These are phyloP conservation scores for Flaveria linearis DNA, from an alignment of 129 eudicot genomes.

Conservation along the genomic window DNA sequence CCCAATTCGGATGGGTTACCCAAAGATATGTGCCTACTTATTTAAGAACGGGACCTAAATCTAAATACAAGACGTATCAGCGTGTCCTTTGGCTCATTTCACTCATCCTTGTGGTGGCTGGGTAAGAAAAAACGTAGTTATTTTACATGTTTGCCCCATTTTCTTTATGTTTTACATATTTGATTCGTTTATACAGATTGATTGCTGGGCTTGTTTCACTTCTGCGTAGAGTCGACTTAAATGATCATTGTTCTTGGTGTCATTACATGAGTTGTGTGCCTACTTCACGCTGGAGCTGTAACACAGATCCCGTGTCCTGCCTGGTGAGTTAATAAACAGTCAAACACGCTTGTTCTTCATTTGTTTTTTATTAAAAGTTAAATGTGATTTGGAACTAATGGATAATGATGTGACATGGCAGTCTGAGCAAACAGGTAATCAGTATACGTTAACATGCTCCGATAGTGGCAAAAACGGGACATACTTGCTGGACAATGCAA, in stretches of 20 bases:
- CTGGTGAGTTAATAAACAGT: slow-evolving; percentile 40
- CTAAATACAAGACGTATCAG: slow-evolving; percentile 73
- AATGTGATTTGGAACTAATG: neutral
- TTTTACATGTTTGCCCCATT: slow-evolving; percentile 1
- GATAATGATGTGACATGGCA: slow-evolving; percentile 32
- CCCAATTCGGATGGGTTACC: slow-evolving; percentile 87
- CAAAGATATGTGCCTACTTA: slow-evolving; percentile 54
- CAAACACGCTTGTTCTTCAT: neutral
- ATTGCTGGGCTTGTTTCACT: slow-evolving; percentile 60
- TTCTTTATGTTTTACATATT: neutral
- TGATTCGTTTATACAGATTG: slow-evolving; percentile 40
- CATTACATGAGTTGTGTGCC: slow-evolving; percentile 94
- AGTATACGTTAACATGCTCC: slow-evolving; percentile 67
- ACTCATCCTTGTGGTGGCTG: slow-evolving; percentile 62
- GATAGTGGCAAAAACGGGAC: slow-evolving; percentile 56
- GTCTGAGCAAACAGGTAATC: slow-evolving; percentile 71
- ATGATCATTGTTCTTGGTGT: slow-evolving; percentile 91
- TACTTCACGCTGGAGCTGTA: slow-evolving; percentile 84
- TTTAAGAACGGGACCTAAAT: slow-evolving; percentile 42
- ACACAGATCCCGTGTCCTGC: slow-evolving; percentile 50
- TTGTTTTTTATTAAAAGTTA: no score
- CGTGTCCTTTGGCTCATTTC: slow-evolving; percentile 62
- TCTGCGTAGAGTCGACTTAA: slow-evolving; percentile 67
- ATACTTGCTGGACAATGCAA: slow-evolving; percentile 49
- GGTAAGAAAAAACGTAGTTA: slow-evolving; percentile 39